These are phyloP conservation scores for Salicornia ramosissima DNA, from an alignment of 148 eudicot genomes.

Conservation along the genomic window DNA sequence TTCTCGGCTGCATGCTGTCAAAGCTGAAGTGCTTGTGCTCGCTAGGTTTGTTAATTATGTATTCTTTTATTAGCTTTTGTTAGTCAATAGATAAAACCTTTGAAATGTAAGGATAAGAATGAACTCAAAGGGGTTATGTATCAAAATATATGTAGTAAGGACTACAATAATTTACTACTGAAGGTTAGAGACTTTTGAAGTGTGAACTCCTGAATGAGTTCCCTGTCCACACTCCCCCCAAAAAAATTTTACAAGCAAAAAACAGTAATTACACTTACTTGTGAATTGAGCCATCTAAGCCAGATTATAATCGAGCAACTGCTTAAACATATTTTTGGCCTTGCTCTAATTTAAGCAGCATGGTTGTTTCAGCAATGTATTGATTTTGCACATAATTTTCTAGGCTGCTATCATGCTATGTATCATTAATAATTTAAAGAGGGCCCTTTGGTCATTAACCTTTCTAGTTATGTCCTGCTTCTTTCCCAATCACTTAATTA, in stretches of 20 bases:
- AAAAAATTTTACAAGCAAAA: background rate
- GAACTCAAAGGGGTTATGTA: background rate
- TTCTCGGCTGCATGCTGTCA: constrained; percentile 86
- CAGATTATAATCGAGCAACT: background rate
- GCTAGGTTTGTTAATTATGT: constrained; percentile 50
- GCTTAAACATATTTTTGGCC: background rate
- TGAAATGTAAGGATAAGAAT: background rate
- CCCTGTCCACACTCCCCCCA: background rate
- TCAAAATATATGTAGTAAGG: background rate
- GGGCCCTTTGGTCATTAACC: too few species aligned
- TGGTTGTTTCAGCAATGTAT: background rate
- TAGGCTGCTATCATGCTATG: too few species aligned
- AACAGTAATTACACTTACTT: background rate
- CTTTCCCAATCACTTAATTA: background rate
- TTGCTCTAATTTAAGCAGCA: background rate
- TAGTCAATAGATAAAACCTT: background rate
- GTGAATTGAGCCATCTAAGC: background rate
- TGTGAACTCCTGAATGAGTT: background rate
- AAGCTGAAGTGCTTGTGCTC: constrained; percentile 92
- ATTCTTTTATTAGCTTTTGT: background rate
- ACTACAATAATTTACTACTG: background rate
- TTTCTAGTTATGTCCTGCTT: background rate
- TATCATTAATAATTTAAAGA: background rate
- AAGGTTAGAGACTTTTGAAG: background rate
- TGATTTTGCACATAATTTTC: background rate